These are phyloP conservation scores for Phyllostachys edulis DNA, from an alignment of 176 grass and related monocot genomes.

Conservation along the genomic window DNA sequence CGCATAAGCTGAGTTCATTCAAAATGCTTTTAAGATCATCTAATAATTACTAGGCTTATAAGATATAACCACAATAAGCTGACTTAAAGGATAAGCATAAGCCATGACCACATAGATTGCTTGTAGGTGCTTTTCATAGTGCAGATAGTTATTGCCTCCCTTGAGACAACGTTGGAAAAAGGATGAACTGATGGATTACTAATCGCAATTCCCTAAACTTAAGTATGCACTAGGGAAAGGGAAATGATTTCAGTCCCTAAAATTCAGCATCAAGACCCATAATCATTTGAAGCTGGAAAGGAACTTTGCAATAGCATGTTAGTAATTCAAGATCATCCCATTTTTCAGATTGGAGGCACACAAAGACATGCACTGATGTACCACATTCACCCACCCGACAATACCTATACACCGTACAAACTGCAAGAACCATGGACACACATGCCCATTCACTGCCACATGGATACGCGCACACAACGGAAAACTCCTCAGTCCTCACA, in stretches of 20 bases:
- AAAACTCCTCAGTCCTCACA: background rate
- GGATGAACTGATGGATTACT: background rate
- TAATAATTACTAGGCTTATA: conserved; percentile 12
- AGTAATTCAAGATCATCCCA: conserved; percentile 1
- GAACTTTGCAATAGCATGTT: background rate
- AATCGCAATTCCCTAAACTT: background rate
- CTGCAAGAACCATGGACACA: background rate
- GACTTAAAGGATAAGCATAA: background rate
- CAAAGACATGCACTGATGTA: background rate
- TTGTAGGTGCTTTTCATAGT: background rate
- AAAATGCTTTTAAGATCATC: background rate
- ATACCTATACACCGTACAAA: background rate
- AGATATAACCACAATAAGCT: background rate
- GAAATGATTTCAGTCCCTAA: background rate
- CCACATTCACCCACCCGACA: background rate
- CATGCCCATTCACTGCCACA: background rate
- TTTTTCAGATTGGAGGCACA: background rate
- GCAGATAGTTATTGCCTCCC: background rate
- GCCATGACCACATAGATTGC: background rate
- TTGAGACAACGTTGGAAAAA: background rate
- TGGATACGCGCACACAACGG: background rate
- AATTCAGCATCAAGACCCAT: background rate
- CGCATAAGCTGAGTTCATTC: background rate
- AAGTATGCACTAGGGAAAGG: background rate
- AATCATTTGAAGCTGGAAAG: conserved; percentile 1